Evolutionary conservation across 2,329 filamentous ascomycete genomes (phyloP).

Genomic region (Beauveria sp.): DNA sequence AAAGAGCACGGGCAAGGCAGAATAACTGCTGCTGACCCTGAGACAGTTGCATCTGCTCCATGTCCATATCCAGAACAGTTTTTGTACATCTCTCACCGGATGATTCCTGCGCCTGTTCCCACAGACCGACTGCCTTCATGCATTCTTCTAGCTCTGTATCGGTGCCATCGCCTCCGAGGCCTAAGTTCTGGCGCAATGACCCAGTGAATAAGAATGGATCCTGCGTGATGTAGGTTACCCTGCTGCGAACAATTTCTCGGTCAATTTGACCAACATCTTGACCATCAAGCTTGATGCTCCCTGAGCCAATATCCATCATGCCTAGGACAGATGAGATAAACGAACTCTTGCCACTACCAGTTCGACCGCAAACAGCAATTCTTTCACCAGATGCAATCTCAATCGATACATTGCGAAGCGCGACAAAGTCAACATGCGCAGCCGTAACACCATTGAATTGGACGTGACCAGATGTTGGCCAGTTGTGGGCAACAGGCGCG

Average conservation of each 20-base stretch:
- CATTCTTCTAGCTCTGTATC: neutral
- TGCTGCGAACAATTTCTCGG: slow-evolving; percentile 1
- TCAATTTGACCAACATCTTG: neutral
- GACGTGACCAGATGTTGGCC: slow-evolving; percentile 6
- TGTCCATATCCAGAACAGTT: slow-evolving; percentile 2
- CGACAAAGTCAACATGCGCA: slow-evolving; percentile 6
- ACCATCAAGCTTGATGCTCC: neutral
- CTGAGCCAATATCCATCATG: slow-evolving; percentile 1
- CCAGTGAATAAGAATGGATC: slow-evolving; percentile 11
- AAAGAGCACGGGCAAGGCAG: slow-evolving; percentile 20
- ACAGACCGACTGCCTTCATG: slow-evolving; percentile 3
- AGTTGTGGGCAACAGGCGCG: neutral
- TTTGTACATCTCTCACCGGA: neutral
- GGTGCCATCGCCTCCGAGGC: neutral
- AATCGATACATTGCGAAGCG: slow-evolving; percentile 8
- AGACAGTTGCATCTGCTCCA: slow-evolving; percentile 18
- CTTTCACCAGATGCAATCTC: slow-evolving; percentile 8
- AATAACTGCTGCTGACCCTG: slow-evolving; percentile 24
- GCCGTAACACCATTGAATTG: slow-evolving; percentile 4
- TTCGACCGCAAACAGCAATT: slow-evolving; percentile 5
- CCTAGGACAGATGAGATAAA: slow-evolving; percentile 2
- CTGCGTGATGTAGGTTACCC: slow-evolving; percentile 12
- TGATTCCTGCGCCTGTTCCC: neutral
- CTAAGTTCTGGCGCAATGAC: slow-evolving; percentile 1
- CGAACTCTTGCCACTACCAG: slow-evolving; percentile 1